Evolutionary conservation across 2,329 filamentous ascomycete genomes (phyloP).

Genomic region (Dothidotthia symphoricarpi): DNA sequence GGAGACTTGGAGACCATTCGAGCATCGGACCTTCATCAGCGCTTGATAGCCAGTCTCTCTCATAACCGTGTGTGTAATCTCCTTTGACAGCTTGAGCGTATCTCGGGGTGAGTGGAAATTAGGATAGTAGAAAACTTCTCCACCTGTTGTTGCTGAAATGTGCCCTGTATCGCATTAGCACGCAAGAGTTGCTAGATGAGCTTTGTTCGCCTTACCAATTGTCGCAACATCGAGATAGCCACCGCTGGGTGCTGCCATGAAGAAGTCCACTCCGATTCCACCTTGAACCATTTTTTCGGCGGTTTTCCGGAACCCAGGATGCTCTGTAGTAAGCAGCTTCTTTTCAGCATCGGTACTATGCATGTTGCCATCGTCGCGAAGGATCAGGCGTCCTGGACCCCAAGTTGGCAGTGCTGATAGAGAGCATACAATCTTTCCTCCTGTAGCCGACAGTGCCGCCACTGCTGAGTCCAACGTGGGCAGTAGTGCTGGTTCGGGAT

Average conservation of each 20-base stretch:
- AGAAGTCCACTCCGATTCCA: constrained; percentile 90
- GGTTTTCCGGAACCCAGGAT: constrained; percentile 80
- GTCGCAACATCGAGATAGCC: constrained; percentile 92
- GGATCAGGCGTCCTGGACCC: constrained; percentile 80
- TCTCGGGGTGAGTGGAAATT: constrained; percentile 91
- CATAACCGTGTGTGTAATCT: constrained; percentile 81
- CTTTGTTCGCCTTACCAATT: constrained; percentile 59
- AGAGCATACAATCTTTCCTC: constrained; percentile 89
- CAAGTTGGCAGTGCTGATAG: constrained; percentile 85
- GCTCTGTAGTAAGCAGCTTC: constrained; percentile 87
- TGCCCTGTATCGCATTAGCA: constrained; percentile 57
- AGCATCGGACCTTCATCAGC: constrained; percentile 97
- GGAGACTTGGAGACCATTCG: constrained; percentile 88
- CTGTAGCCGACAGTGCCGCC: constrained; percentile 79
- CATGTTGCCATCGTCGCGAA: constrained; percentile 85
- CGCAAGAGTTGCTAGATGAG: neutral
- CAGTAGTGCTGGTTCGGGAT: constrained; percentile 84
- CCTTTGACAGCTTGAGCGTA: constrained; percentile 75
- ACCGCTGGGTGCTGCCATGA: constrained; percentile 85
- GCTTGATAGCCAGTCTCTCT: constrained; percentile 94
- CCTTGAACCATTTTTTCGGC: constrained; percentile 84
- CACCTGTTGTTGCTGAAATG: constrained; percentile 83
- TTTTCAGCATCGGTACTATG: constrained; percentile 81
- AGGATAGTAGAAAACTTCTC: constrained; percentile 94
- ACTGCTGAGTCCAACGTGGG: constrained; percentile 81